phyloP scores from a whole-genome alignment of 495 filamentous ascomycete genomes.

The Wilcoxina mikolae region DNA sequence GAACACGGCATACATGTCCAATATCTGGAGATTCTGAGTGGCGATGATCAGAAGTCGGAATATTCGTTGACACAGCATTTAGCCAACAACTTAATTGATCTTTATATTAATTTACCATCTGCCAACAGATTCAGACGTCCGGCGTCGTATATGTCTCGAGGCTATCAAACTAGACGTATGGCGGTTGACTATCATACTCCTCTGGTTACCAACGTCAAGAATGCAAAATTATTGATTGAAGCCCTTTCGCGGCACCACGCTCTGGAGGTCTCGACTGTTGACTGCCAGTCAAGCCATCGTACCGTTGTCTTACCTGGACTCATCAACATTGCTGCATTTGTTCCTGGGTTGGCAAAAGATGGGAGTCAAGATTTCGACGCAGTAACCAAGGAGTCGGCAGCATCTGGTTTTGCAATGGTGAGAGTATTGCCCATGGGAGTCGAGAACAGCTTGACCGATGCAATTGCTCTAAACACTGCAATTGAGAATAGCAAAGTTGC shows the following conservation, averaged over 20 bases:
- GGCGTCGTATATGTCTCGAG: constrained; percentile 95
- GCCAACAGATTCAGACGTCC: constrained; percentile 90
- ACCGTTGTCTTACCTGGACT: constrained; percentile 61
- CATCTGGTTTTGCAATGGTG: constrained; percentile 71
- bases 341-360: constrained; percentile 51
- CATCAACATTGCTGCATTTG: constrained; percentile 67
- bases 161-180: constrained; percentile 90
- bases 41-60: constrained; percentile 71
- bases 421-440: constrained; percentile 66
- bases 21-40: constrained; percentile 70
- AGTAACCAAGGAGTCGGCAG: constrained; percentile 60
- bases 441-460: constrained; percentile 57
- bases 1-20: constrained; percentile 80
- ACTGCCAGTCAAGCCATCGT: constrained; percentile 79
- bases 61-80: constrained; percentile 92
- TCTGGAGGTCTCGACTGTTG: constrained; percentile 61
- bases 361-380: constrained; percentile 54
- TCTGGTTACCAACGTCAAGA: constrained; percentile 96
- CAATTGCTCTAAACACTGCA: constrained; percentile 56
- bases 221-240: constrained; percentile 92
- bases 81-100: constrained; percentile 90
- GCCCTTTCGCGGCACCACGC: constrained; percentile 79
- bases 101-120: constrained; percentile 98
- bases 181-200: constrained; percentile 97
- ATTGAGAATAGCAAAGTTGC: constrained; percentile 57